Evolutionary conservation across 1,139 yeast species (phyloP).

Genomic region (Nematodospora anomalae): DNA sequence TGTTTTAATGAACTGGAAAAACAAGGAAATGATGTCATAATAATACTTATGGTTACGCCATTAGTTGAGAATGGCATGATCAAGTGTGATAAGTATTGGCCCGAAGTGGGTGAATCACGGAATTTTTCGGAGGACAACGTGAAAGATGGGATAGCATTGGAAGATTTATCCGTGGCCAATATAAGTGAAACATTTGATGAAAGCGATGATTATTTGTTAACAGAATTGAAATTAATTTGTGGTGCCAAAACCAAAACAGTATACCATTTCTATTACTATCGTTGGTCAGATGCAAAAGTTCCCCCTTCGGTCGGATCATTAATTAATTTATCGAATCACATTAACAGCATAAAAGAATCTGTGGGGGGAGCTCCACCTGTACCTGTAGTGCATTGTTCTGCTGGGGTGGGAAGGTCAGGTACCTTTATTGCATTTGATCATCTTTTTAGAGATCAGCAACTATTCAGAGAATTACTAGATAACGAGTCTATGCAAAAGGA

Average conservation of each 20-base stretch:
- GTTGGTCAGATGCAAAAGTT: conserved; percentile 58
- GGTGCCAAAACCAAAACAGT: conserved; percentile 36
- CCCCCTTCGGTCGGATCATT: conserved; percentile 47
- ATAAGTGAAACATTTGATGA: conserved; percentile 19
- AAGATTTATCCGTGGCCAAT: conserved; percentile 22
- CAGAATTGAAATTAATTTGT: conserved; percentile 28
- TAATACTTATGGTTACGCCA: conserved; percentile 88
- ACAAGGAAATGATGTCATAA: conserved; percentile 41
- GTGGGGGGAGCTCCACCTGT: conserved; percentile 15
- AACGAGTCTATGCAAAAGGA: conserved; percentile 8
- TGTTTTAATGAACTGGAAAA: conserved; percentile 49
- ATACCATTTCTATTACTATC: conserved; percentile 51
- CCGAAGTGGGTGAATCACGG: conserved; percentile 24
- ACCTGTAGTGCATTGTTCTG: conserved; percentile 73
- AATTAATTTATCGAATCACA: conserved; percentile 26
- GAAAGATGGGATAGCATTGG: conserved; percentile 28
- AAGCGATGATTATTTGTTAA: conserved; percentile 28
- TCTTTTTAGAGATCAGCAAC: conserved; percentile 22
- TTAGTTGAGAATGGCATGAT: conserved; percentile 55
- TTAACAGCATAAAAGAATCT: conserved; percentile 17
- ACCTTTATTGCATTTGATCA: conserved; percentile 72
- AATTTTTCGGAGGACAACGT: conserved; percentile 21
- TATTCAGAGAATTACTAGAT: conserved; percentile 6
- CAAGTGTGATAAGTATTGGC: conserved; percentile 84
- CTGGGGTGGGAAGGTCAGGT: conserved; percentile 85